phyloP scores from a whole-genome alignment of 164 flowering plant species.

The Euptelea pleiosperma region DNA sequence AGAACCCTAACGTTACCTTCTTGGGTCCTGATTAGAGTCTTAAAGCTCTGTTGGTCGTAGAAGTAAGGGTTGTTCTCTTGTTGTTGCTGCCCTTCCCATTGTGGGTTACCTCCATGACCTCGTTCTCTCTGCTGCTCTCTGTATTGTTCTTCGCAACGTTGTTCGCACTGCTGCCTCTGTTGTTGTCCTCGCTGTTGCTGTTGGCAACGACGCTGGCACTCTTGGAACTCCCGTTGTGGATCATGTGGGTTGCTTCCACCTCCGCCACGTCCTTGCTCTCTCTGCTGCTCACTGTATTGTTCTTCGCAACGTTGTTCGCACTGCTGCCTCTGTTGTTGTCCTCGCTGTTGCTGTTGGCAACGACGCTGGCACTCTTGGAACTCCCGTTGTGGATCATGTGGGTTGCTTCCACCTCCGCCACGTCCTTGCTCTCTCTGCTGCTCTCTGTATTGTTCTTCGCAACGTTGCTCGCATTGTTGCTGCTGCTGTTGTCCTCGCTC shows the following conservation, averaged over 20 bases:
- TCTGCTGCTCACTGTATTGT: too few species aligned
- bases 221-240: too few species aligned
- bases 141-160: too few species aligned
- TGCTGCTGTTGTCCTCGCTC: background rate
- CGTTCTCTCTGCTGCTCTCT: background rate
- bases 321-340: background rate
- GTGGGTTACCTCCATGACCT: background rate
- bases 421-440: background rate
- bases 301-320: too few species aligned
- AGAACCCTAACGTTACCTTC: conserved; percentile 42
- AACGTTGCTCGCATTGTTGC: background rate
- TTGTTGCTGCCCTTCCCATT: conserved; percentile 5
- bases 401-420: too few species aligned
- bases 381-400: too few species aligned
- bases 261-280: background rate
- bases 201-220: too few species aligned
- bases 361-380: too few species aligned
- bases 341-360: background rate
- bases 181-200: background rate
- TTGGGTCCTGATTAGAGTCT: conserved; percentile 20
- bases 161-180: background rate
- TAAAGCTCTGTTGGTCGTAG: conserved; percentile 36
- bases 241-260: too few species aligned
- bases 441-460: background rate
- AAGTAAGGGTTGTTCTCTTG: conserved; percentile 39